Base-by-base conservation (phyloP, 495 filamentous ascomycete species). In the Penicillium antarcticum region DNA sequence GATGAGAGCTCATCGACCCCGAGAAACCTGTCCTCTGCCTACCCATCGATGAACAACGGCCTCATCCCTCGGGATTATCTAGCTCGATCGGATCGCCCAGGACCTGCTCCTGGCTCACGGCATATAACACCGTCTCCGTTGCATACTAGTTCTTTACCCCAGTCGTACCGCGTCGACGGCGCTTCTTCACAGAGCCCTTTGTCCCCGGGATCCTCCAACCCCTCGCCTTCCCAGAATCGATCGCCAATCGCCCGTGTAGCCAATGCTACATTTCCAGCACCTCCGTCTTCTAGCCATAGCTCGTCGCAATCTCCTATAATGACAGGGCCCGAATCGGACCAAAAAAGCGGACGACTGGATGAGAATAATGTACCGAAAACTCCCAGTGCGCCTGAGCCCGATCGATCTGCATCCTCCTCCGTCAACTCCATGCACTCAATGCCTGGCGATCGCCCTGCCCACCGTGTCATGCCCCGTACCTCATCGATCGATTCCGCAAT, bases 401-500 rank as follows among this genome's bases (percentile, higher is more conserved):
- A 56, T 56, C 60, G 60, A 35, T 68, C 70, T 35, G 53, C 58
- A n/a, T 65, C 70, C 18, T 65, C 71, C 26, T 66, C 68, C 26
- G 57, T 62, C 32, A 67, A 57, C 51, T 68, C 68, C 37, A 37
- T 65, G 26, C 58, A 61, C 45, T 70, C 66, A 31, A 60, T 56
- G 45, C 48, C 63, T 24, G 65, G 60, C 21, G 68, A 71, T 35
- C 70, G 68, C 39, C 53, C 65, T 42, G 63, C 61, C 5, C 61
- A 68, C 39, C 75, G 83, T 32, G 64, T 72, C 42, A 74, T 81
- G 58, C 84, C 87, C 47, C 85, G 92, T 54, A 97, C 87, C 41
- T 90, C 90, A 2, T 98, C 94, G 32, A 97, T 97, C 58, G 94
- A 97, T 62, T 96, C 94, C 7, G 88, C 91, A 1, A 88, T 95